phyloP scores from a whole-genome alignment of 169 alveolate species.

The Plasmodium ovale region DNA sequence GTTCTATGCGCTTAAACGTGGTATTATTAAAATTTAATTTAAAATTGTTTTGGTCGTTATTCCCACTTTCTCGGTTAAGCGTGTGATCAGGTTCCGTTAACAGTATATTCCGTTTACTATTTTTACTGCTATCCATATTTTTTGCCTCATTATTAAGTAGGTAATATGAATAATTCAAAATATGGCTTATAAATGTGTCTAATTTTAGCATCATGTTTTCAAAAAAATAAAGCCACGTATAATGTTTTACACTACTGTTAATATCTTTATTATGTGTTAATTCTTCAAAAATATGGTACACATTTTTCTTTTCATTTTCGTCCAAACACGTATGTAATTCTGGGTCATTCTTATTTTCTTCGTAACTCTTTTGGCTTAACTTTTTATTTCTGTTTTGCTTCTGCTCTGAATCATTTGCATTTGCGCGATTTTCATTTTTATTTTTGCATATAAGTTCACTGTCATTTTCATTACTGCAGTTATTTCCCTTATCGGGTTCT shows the following conservation, averaged over 20 bases:
- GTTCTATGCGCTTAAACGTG: conserved; percentile 46
- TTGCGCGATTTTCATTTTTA: conserved; percentile 1
- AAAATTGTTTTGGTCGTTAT: background rate
- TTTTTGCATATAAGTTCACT: conserved; percentile 11
- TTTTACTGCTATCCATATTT: background rate
- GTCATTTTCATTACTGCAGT: background rate
- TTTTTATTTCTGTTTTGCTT: background rate
- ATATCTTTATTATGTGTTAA: conserved; percentile 37
- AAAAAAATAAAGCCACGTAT: conserved; percentile 70
- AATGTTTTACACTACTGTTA: conserved; percentile 16
- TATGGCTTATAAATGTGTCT: conserved; percentile 18
- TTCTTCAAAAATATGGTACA: conserved; percentile 44
- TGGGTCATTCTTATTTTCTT: background rate
- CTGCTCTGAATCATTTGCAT: background rate
- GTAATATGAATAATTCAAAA: conserved; percentile 65
- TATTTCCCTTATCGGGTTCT: conserved; percentile 17
- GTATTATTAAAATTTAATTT: conserved; percentile 26
- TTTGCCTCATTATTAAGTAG: conserved; percentile 12
- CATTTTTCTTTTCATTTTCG: conserved; percentile 22
- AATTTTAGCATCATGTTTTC: conserved; percentile 55
- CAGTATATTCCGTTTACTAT: conserved; percentile 38
- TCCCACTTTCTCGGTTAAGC: background rate
- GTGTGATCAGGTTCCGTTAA: conserved; percentile 4
- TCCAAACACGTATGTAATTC: background rate
- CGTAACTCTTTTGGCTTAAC: conserved; percentile 1